phyloP scores from a whole-genome alignment of 2,329 filamentous ascomycete species.

The Salinomyces thailandicus region DNA sequence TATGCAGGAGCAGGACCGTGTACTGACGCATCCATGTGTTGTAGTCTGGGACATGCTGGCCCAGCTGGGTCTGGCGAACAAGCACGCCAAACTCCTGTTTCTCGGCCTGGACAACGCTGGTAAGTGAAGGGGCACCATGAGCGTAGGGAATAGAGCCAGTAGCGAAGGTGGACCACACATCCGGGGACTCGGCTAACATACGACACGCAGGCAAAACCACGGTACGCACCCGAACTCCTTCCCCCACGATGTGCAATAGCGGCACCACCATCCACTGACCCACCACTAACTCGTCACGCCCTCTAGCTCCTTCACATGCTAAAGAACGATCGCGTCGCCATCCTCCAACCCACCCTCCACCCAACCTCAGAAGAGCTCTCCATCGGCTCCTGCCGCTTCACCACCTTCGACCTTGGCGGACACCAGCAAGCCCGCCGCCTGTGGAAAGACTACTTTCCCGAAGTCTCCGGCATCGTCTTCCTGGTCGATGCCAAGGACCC shows the following conservation, averaged over 20 bases:
- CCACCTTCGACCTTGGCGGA: conserved; percentile 85
- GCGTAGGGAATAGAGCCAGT: too few relatives aligned
- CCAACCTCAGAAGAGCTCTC: conserved; percentile 87
- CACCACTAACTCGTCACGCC: not conserved
- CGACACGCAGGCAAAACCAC: conserved; percentile 1
- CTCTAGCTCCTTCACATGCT: conserved; percentile 71
- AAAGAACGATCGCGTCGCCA: conserved; percentile 92
- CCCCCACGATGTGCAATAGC: not conserved
- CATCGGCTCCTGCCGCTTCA: conserved; percentile 72
- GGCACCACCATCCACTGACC: not conserved
- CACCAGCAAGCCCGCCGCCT: conserved; percentile 90
- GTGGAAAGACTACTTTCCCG: conserved; percentile 95
- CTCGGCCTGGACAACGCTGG: conserved; percentile 88
- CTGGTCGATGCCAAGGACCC: conserved; percentile 95
- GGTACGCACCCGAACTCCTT: not conserved
- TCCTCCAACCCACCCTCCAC: conserved; percentile 82
- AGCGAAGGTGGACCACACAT: too few relatives aligned
- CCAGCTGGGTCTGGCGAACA: conserved; percentile 80
- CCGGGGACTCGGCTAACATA: too few relatives aligned
- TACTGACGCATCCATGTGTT: too few relatives aligned
- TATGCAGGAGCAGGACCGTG: too few relatives aligned
- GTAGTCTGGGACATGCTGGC: conserved; percentile 83
- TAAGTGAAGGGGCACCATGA: conserved; percentile 11
- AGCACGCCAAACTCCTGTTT: conserved; percentile 91
- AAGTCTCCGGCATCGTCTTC: conserved; percentile 94